phyloP scores from a whole-genome alignment of 1,284 basidiomycete species.

The Marasmius sp. region DNA sequence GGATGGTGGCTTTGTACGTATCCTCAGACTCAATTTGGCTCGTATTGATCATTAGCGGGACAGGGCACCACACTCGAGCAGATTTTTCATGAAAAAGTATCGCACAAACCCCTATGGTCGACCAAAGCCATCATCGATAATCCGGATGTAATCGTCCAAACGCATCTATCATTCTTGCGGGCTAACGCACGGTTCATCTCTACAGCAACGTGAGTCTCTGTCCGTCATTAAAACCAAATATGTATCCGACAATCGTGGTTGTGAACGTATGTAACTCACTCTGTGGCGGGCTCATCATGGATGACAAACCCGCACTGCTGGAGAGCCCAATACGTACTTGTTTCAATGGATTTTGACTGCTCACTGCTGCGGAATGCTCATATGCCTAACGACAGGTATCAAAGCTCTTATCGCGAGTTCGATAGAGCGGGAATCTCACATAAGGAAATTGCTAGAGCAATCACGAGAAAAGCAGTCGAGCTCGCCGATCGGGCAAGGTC shows the following conservation, averaged over 20 bases:
- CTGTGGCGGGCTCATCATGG: too few relatives aligned
- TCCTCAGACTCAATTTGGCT: background rate
- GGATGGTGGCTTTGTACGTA: slow-evolving; percentile 58
- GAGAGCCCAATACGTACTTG: too few relatives aligned
- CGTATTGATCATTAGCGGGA: slow-evolving; percentile 33
- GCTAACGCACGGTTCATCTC: slow-evolving; percentile 62
- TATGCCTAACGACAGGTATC: slow-evolving; percentile 47
- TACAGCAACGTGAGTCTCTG: slow-evolving; percentile 63
- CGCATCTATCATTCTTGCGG: slow-evolving; percentile 60
- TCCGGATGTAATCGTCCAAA: slow-evolving; percentile 50
- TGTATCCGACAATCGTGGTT: background rate
- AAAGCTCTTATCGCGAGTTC: slow-evolving; percentile 59
- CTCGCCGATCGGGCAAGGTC: slow-evolving; percentile 47
- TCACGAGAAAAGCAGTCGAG: slow-evolving; percentile 58
- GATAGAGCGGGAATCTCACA: slow-evolving; percentile 48
- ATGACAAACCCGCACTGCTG: too few relatives aligned
- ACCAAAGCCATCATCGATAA: slow-evolving; percentile 54
- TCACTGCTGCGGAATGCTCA: too few relatives aligned
- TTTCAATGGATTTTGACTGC: too few relatives aligned
- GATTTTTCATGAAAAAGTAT: slow-evolving; percentile 49
- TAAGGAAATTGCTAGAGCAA: slow-evolving; percentile 35
- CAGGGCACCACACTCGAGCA: slow-evolving; percentile 66
- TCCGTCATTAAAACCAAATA: too few relatives aligned
- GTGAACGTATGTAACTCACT: background rate
- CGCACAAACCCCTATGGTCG: slow-evolving; percentile 67